These are phyloP conservation scores for Moesziomyces aphidis DNA, from an alignment of 1,284 basidiomycete genomes.

Conservation along the genomic window DNA sequence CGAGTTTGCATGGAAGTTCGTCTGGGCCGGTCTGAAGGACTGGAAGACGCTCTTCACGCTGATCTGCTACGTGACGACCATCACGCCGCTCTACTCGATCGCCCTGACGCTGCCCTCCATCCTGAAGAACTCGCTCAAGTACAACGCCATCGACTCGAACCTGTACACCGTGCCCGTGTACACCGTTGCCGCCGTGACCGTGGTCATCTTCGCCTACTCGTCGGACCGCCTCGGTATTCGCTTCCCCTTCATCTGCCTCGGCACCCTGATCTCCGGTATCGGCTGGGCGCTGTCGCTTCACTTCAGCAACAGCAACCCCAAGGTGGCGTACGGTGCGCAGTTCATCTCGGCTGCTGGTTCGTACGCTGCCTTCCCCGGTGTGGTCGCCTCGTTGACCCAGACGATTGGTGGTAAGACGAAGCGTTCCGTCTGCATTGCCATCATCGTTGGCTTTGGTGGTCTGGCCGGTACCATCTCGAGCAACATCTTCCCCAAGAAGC, in stretches of 20 bases:
- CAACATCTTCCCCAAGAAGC: conserved; percentile 56
- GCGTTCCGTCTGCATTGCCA: conserved; percentile 51
- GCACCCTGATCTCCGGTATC: conserved; percentile 45
- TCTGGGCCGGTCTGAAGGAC: conserved; percentile 53
- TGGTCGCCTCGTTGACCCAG: conserved; percentile 53
- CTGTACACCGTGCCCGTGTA: conserved; percentile 70
- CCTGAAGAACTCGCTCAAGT: conserved; percentile 55
- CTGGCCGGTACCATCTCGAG: conserved; percentile 53
- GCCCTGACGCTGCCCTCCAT: conserved; percentile 60
- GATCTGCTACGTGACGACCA: conserved; percentile 55
- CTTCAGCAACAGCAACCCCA: conserved; percentile 27
- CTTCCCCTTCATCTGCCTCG: conserved; percentile 49
- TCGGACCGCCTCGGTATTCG: conserved; percentile 47
- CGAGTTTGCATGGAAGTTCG: conserved; percentile 54
- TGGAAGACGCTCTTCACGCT: conserved; percentile 59
- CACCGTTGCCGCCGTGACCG: conserved; percentile 67
- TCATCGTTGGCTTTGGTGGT: conserved; percentile 56
- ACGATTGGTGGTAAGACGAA: conserved; percentile 56
- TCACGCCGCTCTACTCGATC: conserved; percentile 57
- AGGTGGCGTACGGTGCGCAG: conserved; percentile 52
- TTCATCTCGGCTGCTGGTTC: conserved; percentile 58
- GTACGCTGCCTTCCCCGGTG: conserved; percentile 52
- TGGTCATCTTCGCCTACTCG: conserved; percentile 56
- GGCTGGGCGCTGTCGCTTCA: conserved; percentile 54
- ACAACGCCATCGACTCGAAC: conserved; percentile 52